These are phyloP conservation scores for Coemansia sp. DNA, from an alignment of 192 early-diverging fungal genomes.

Conservation along the genomic window DNA sequence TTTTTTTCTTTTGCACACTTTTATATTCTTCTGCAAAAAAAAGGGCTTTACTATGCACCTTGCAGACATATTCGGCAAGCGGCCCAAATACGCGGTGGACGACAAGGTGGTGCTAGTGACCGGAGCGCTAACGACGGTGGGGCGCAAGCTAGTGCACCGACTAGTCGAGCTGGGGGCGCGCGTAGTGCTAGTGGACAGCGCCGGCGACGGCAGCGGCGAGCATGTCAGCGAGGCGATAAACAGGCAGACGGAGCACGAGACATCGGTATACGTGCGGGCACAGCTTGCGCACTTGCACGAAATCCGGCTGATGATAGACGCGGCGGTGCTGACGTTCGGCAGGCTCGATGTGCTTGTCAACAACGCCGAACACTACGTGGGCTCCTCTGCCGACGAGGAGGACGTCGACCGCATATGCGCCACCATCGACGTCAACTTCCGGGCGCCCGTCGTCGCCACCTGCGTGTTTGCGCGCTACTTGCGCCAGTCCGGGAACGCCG, in stretches of 20 bases:
- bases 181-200: constrained; percentile 23
- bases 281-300: constrained; percentile 17
- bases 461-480: constrained; percentile 36
- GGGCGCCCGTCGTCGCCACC: constrained; percentile 30
- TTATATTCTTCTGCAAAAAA: no score
- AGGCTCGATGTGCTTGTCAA: constrained; percentile 35
- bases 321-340: constrained; percentile 37
- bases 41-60: not conserved
- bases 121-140: constrained; percentile 30
- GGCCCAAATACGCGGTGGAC: constrained; percentile 10
- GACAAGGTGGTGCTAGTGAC: constrained; percentile 40
- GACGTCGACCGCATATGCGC: constrained; percentile 23
- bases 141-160: constrained; percentile 10
- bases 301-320: constrained; percentile 33
- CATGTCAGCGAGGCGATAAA: constrained; percentile 13
- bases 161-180: constrained; percentile 18
- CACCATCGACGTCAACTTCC: constrained; percentile 26
- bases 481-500: constrained; percentile 12
- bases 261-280: constrained; percentile 18
- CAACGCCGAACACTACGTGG: constrained; percentile 22
- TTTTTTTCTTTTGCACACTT: not conserved
- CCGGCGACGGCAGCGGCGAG: constrained; percentile 30
- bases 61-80: not conserved
- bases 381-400: not conserved
- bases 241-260: not conserved